These are phyloP conservation scores for Hirschfeldia incana DNA, from an alignment of 345 rosid genomes.

Conservation along the genomic window DNA sequence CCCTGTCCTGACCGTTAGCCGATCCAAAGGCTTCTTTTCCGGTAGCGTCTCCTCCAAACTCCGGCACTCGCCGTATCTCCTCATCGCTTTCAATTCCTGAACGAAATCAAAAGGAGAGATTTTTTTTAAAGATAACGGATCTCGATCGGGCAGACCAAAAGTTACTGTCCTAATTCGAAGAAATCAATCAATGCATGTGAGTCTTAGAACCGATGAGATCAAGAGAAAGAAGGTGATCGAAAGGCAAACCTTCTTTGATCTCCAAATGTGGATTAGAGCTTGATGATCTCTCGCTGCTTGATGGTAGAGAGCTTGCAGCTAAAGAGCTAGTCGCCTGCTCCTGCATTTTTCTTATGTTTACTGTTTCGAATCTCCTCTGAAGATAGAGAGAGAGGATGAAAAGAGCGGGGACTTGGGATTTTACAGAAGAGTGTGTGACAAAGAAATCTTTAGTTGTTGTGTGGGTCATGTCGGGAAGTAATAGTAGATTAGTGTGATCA, in stretches of 20 bases:
- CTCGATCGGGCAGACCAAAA: conserved; percentile 31
- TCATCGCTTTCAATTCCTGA: conserved; percentile 94
- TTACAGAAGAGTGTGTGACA: conserved; percentile 15
- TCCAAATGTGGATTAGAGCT: conserved; percentile 85
- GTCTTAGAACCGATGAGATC: neutral
- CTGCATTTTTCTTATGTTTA: conserved; percentile 53
- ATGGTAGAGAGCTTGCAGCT: conserved; percentile 82
- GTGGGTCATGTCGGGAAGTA: conserved; percentile 23
- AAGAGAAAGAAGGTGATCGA: neutral
- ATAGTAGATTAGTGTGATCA: neutral
- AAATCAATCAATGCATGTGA: conserved; percentile 33
- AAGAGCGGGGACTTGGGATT: conserved; percentile 65
- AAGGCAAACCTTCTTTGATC: conserved; percentile 71
- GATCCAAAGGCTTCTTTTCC: conserved; percentile 52
- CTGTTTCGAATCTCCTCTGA: neutral
- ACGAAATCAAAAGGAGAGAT: neutral
- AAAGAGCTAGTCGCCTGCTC: conserved; percentile 81
- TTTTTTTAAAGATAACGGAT: conserved; percentile 16
- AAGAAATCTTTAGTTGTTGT: conserved; percentile 26
- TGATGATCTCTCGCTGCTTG: conserved; percentile 98
- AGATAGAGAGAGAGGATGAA: conserved; percentile 26
- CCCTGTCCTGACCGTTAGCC: conserved; percentile 47
- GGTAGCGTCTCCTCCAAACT: conserved; percentile 64
- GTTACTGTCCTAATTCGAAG: conserved; percentile 23
- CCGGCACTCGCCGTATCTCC: conserved; percentile 95